Evolutionary conservation across 1,284 basidiomycete species (phyloP), one percentile per base, ranked within the genome.

Genomic region (Ceratobasidium sp.): DNA sequence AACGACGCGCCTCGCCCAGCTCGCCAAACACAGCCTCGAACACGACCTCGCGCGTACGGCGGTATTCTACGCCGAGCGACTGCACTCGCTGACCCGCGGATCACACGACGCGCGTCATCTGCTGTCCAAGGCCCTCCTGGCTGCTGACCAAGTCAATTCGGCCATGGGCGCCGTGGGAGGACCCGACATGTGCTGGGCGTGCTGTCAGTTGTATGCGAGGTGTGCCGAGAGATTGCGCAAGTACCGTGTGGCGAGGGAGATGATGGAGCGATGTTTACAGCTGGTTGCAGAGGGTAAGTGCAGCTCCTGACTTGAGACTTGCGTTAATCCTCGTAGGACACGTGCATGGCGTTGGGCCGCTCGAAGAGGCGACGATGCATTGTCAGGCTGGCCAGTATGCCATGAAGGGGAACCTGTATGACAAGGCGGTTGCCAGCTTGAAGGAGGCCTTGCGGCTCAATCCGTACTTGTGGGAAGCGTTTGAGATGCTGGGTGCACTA

Each of bases 391-490:
- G 91, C 43, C 83, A 79, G 40, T 84, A 87, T 77, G 90, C 91
- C 38, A 74, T 87, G 75, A 90, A 88, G 78, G 91, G 89, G 53
- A 92, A 92, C 77, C 82, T 90, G 69, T 84, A 84, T 1, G 88
- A 90, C 65, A 84, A 85, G 72, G 94, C 95, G 15, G 82, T 84
- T 31, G 77, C 81, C 62, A 89, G 88, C 76, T 96, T 92, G 77
- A 83, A 84, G 40, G 84, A 87, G 70, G 92, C 93, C 13, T 82
- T 97, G 68, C 77, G 80, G 15, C 78, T 90, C 54, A 89, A 94
- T 77, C 91, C 92, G 25, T 87, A 93, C 79, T 79, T 95, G 54
- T 97, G 94, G 94, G 95, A 98, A 78, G 95, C 95, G 0, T 93
- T 96, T 76, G 91, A 93, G 73, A 94, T 92, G 0, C 79, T 98